Evolutionary conservation across 257 asterid genomes (phyloP), one percentile per base, ranked within the genome.

Genomic region (Ophiorrhiza pumila): DNA sequence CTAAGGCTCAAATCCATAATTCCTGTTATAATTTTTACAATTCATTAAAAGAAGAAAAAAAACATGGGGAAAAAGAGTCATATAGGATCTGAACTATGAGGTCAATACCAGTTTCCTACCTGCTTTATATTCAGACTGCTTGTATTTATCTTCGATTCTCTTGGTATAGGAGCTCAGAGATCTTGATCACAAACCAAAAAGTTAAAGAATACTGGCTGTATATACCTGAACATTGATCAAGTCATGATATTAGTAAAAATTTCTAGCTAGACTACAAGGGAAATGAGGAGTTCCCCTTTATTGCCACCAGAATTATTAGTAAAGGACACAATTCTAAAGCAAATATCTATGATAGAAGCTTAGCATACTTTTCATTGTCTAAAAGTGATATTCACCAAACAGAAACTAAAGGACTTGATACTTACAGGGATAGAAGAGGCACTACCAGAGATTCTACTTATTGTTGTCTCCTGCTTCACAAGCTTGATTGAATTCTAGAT

Each of bases 1-100:
- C 88, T 87, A 50, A 81, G 81, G 71, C 76, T 66, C 20, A 83
- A 80, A 82, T 95, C 96, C 99, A 95, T 95, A 64, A 63, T 49
- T 27, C 82, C 78, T 79, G 70, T n/a, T 42, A 76, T 57, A 67
- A 69, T 62, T 58, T 52, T 49, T 57, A 60, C 73, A 75, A 75
- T 37, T 64, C n/a, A 29, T 34, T 70, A 13, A n/a, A 37, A n/a
- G 17, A 14, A 31, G 46, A 69, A 68, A 42, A 60, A 17, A 65
- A 63, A 42, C n/a, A 63, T 72, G 25, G 9, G 39, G 53, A 14
- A 5, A 20, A 15, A 13, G 57, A 20, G 17, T 34, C 11, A 50
- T 58, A 46, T 32, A 58, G n/a, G n/a, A 46, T 27, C 45, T 41
- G 35, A 43, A 20, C 27, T 42, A 4, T 7, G 41, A 42, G 56